Conservation (phyloP, 2,329 filamentous ascomycete species). For the Venturia effusa region DNA sequence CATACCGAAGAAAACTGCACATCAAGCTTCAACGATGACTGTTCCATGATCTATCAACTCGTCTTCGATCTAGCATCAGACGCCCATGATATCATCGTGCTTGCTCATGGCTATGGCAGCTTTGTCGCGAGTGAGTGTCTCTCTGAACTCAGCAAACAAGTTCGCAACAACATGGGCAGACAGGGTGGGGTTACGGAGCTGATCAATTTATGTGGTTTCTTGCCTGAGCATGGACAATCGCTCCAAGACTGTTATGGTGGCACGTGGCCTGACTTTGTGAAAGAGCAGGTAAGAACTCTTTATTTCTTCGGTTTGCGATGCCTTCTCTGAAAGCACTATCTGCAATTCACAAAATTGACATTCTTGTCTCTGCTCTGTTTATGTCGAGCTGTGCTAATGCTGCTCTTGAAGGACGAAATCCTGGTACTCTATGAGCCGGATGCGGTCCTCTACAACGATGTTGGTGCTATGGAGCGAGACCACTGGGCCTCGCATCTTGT, state of each 20-base stretch:
- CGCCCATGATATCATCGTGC: slow-evolving; percentile 1
- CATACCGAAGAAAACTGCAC: background rate
- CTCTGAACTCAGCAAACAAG: slow-evolving; percentile 6
- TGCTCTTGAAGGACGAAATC: background rate
- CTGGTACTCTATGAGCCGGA: background rate
- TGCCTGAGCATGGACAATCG: background rate
- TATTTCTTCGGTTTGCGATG: background rate
- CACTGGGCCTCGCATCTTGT: slow-evolving; percentile 6
- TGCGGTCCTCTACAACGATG: background rate
- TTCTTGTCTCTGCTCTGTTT: too few relatives aligned
- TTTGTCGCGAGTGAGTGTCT: slow-evolving; percentile 5
- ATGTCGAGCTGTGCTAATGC: background rate
- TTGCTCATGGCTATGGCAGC: slow-evolving; percentile 7
- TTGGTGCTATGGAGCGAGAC: slow-evolving; percentile 3
- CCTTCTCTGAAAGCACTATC: too few relatives aligned
- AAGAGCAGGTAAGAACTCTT: background rate
- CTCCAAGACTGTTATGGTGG: slow-evolving; percentile 2
- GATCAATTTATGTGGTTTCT: background rate
- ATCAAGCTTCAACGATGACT: slow-evolving; percentile 6
- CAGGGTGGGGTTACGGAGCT: slow-evolving; percentile 1
- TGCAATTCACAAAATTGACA: too few relatives aligned
- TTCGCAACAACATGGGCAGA: background rate
- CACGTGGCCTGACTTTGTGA: slow-evolving; percentile 2
- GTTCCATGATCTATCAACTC: background rate
- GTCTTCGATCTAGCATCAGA: slow-evolving; percentile 5